Base-by-base conservation (phyloP, 306 rosid species). In the Gastrolobium bilobum region DNA sequence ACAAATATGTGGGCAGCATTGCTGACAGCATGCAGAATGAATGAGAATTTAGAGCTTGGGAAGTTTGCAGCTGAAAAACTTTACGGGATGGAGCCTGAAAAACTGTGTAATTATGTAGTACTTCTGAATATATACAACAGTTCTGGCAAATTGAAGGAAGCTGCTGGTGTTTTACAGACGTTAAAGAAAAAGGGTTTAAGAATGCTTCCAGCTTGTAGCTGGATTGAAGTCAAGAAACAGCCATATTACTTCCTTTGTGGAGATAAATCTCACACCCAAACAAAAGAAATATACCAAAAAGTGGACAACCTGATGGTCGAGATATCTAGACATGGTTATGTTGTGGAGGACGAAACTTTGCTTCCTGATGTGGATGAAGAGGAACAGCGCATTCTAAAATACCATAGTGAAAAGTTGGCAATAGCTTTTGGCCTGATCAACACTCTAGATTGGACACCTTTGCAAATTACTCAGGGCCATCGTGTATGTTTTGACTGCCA, bases 1-100 rank as follows among this genome's bases (percentile, higher is more conserved):
- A 76, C 79, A n/a, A 92, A 94, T 75, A 92, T 90, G 97, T 94
- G 96, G 97, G 93, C 90, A 79, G 97, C 96, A 15, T 83, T 94
- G 89, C 84, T 94, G 67, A 92, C 91, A 51, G 98, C 98, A 57
- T 92, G 97, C 79, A 88, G 96, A 26, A 79, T 90, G 86, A 86
- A 89, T 52, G 77, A 77, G 79, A 86, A 94, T 81, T 78, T 90
- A 3, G 96, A 90, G 82, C 93, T 94, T 14, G 98, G 98, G 46
- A 88, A 87, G 79, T 53, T 90, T 62, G 92, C 93, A 4, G 97
- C 94, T 8, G 93, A 92, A 76, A 82, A 90, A 50, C 93, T 94
- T 6, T 90, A 88, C n/a, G 94, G 90, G 30, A 89, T 92, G 96
- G 87, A 84, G 77, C 94, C 97, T 7, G 94, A 82, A 61, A 94